These are phyloP conservation scores for Lentinula detonsa DNA, from an alignment of 768 basidiomycete genomes.

Conservation along the genomic window DNA sequence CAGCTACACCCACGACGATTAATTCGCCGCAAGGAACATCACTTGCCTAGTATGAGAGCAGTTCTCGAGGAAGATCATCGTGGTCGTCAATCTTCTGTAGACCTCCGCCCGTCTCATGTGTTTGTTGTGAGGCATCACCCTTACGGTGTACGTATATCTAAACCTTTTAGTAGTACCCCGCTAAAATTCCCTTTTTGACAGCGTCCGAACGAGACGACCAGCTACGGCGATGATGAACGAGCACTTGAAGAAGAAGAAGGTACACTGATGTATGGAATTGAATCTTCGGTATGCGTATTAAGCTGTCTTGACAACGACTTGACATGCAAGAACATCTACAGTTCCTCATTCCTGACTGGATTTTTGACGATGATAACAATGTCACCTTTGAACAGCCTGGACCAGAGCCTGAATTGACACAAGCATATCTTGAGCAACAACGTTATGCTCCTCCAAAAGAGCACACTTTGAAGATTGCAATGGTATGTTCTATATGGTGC, in stretches of 20 bases:
- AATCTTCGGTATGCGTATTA: neutral
- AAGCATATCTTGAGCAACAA: neutral
- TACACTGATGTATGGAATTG: neutral
- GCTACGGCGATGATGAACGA: neutral
- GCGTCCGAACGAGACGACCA: neutral
- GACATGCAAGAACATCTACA: neutral
- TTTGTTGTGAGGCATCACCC: neutral
- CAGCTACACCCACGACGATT: neutral
- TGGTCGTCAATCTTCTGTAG: neutral
- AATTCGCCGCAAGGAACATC: neutral
- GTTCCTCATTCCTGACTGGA: constrained; percentile 3
- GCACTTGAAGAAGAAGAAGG: neutral
- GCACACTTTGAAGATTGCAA: neutral
- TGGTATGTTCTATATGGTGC: neutral
- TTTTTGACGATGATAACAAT: neutral
- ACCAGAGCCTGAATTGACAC: neutral
- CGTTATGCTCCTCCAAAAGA: neutral
- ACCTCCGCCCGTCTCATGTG: neutral
- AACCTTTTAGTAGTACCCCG: neutral
- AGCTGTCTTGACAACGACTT: neutral
- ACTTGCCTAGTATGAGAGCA: neutral
- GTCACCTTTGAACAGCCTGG: neutral
- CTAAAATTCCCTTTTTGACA: neutral
- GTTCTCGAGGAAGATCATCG: constrained; percentile 1
- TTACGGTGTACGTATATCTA: neutral